A percentile compares a stretch with the other conserved stretches of the same genome.
Conservation (phyloP, 441 rosid species). For the Eutrema salsugineum region DNA sequence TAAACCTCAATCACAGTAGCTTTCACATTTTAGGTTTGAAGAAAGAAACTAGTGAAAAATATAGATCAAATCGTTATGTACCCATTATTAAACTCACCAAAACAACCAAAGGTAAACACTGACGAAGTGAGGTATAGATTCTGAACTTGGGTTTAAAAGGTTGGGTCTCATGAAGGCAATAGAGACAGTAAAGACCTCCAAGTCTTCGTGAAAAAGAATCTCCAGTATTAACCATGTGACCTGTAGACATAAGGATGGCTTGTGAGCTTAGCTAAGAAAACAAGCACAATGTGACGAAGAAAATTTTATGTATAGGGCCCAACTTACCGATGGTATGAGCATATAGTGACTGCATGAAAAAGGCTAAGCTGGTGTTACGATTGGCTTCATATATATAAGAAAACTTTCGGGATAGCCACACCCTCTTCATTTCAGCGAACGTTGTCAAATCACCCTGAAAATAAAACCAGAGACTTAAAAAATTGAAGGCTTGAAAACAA, state of each 20-base stretch:
- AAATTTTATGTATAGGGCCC: background rate
- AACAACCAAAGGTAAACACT: slow-evolving; percentile 15
- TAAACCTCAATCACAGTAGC: background rate
- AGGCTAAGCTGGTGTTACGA: slow-evolving; percentile 48
- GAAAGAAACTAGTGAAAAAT: background rate
- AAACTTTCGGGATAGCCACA: slow-evolving; percentile 67
- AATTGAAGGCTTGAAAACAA: background rate
- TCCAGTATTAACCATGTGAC: slow-evolving; percentile 31
- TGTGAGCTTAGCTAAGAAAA: background rate
- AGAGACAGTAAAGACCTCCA: slow-evolving; percentile 89
- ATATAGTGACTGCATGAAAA: slow-evolving; percentile 72
- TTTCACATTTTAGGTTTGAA: background rate
- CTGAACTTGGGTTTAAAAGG: slow-evolving; percentile 74
- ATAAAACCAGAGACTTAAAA: background rate
- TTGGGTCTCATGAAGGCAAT: slow-evolving; percentile 76
- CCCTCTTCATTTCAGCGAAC: slow-evolving; percentile 59
- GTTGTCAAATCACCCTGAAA: slow-evolving; percentile 41
- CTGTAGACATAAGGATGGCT: slow-evolving; percentile 30
- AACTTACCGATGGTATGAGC: slow-evolving; percentile 56
- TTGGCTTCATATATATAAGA: slow-evolving; percentile 61
- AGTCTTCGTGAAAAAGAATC: slow-evolving; percentile 54
- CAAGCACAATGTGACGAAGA: background rate
- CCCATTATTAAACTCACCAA: background rate
- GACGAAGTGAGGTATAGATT: slow-evolving; percentile 70
- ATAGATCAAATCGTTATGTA: background rate